Percentiles rank a stretch among this genome's conserved stretches.
phyloP scores from a whole-genome alignment of 2,329 filamentous ascomycete species.

The Penicillium sp. region DNA sequence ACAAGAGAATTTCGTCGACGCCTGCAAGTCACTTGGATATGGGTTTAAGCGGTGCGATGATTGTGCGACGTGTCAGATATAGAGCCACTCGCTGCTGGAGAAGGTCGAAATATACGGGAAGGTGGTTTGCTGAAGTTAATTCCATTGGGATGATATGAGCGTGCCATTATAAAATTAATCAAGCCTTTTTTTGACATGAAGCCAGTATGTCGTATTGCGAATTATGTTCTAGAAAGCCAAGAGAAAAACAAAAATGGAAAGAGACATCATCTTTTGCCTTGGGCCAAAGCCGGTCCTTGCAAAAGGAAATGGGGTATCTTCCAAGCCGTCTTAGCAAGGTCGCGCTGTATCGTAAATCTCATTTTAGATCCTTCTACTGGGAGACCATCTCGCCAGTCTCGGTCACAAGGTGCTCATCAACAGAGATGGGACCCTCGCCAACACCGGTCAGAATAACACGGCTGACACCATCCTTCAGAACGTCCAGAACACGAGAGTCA shows the following conservation, averaged over 20 bases:
- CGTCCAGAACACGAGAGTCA: constrained; percentile 53
- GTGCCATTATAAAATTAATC: not conserved
- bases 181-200: not conserved
- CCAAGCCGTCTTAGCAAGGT: constrained; percentile 14
- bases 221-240: constrained; percentile 17
- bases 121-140: not conserved
- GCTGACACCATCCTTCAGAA: constrained; percentile 75
- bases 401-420: constrained; percentile 72
- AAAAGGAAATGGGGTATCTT: constrained; percentile 24
- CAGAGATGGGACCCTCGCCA: constrained; percentile 81
- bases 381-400: constrained; percentile 57
- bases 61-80: constrained; percentile 6
- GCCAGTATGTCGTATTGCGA: not conserved
- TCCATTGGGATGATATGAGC: not conserved
- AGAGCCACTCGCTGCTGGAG: not conserved
- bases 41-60: constrained; percentile 12
- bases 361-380: constrained; percentile 16
- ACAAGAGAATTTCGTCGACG: constrained; percentile 1
- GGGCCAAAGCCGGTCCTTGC: constrained; percentile 10
- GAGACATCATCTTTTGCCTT: constrained; percentile 16
- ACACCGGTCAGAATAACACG: constrained; percentile 89
- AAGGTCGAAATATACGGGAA: not conserved
- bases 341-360: constrained; percentile 14
- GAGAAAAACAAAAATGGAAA: constrained; percentile 14
- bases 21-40: constrained; percentile 4